Evolutionary conservation across 345 rosid species (phyloP).

Genomic region (Carallia brachiata): DNA sequence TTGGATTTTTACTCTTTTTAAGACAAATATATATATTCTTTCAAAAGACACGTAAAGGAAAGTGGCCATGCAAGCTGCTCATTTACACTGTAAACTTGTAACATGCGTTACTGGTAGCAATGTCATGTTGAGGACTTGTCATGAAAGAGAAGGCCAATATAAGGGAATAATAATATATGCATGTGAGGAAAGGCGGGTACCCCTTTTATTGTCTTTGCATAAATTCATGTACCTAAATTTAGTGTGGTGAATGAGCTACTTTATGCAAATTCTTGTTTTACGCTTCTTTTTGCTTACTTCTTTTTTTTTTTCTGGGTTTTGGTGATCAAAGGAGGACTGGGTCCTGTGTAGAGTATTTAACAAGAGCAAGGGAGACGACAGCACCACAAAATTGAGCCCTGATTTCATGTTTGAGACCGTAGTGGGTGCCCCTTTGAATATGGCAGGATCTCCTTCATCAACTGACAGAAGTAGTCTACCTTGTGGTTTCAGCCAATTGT

Average conservation of each 20-base stretch:
- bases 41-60: slow-evolving; percentile 8
- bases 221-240: neutral
- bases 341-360: slow-evolving; percentile 87
- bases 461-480: slow-evolving; percentile 6
- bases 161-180: no score
- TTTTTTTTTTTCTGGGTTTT: neutral
- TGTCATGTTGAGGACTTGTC: neutral
- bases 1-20: no score
- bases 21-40: no score
- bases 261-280: neutral
- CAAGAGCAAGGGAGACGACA: slow-evolving; percentile 52
- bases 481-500: slow-evolving; percentile 29
- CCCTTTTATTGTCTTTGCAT: no score
- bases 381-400: slow-evolving; percentile 22
- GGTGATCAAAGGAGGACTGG: slow-evolving; percentile 78
- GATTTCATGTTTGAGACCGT: slow-evolving; percentile 29
- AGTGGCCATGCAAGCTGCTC: slow-evolving; percentile 15
- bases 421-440: slow-evolving; percentile 12
- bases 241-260: neutral
- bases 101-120: no score
- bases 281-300: neutral
- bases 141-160: no score
- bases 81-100: neutral
- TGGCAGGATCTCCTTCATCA: slow-evolving; percentile 19
- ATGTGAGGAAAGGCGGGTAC: no score